Conservation (phyloP, 2,329 filamentous ascomycete genomes). For the Stemphylium lycopersici region DNA sequence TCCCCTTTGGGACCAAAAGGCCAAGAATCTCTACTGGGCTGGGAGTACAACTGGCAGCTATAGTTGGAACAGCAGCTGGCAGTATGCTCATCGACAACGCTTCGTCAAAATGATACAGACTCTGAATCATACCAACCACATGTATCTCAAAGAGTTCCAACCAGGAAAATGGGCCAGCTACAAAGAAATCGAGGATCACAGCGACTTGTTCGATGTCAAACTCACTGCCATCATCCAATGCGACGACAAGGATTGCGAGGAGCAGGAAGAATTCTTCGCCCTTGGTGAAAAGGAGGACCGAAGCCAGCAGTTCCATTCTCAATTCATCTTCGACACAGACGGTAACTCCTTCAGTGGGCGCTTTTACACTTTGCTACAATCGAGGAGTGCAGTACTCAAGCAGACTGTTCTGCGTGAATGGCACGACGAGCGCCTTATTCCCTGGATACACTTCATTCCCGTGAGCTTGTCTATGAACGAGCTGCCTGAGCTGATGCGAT, state of each 20-base stretch:
- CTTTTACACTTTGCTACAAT: constrained; percentile 23
- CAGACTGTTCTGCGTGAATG: constrained; percentile 47
- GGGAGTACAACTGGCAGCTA: constrained; percentile 62
- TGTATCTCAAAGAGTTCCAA: constrained; percentile 4
- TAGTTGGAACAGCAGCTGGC: constrained; percentile 48
- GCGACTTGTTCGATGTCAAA: constrained; percentile 52
- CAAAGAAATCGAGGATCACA: constrained; percentile 25
- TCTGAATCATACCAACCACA: constrained; percentile 14
- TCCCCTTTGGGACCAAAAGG: constrained; percentile 57
- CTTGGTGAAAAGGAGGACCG: neutral
- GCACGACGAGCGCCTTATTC: constrained; percentile 45
- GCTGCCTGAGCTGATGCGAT: constrained; percentile 22
- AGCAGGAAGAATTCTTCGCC: constrained; percentile 23
- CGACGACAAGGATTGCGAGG: constrained; percentile 11
- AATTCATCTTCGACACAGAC: constrained; percentile 26
- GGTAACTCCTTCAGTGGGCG: constrained; percentile 29
- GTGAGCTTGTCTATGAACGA: constrained; percentile 30
- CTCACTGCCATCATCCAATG: constrained; percentile 59
- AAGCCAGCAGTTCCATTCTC: constrained; percentile 8
- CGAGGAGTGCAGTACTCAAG: constrained; percentile 30
- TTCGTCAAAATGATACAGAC: constrained; percentile 48
- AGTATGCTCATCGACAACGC: constrained; percentile 55
- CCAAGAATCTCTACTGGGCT: constrained; percentile 62
- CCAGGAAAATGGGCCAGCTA: constrained; percentile 1
- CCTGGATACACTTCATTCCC: constrained; percentile 47